A percentile compares a stretch with the other conserved stretches of the same genome.
phyloP scores from a whole-genome alignment of 129 eudicot genomes.

The Escallonia rubra region DNA sequence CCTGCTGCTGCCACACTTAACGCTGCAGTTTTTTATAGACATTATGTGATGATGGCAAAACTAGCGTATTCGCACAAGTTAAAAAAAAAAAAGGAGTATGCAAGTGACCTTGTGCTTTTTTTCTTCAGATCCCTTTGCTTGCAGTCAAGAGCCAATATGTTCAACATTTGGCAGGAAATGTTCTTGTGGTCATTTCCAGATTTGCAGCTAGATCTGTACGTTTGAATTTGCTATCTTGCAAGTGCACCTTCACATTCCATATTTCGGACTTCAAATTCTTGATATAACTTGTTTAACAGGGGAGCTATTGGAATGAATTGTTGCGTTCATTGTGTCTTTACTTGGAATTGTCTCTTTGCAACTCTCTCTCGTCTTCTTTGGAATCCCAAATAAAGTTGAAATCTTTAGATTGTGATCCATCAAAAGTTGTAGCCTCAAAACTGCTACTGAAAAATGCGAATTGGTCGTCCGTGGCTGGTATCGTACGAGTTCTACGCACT shows the following conservation, averaged over 20 bases:
- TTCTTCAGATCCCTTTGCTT: conserved; percentile 46
- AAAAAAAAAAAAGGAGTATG: too few relatives aligned
- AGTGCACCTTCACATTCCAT: not conserved
- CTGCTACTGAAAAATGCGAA: conserved; percentile 27
- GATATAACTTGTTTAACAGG: conserved; percentile 33
- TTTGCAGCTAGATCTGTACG: conserved; percentile 54
- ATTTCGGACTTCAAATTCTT: conserved; percentile 2
- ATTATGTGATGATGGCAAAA: too few relatives aligned
- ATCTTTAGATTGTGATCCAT: conserved; percentile 18
- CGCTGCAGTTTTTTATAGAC: too few relatives aligned
- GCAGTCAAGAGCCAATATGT: conserved; percentile 31
- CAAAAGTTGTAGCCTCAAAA: conserved; percentile 16
- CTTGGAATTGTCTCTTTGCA: conserved; percentile 40
- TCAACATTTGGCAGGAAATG: conserved; percentile 57
- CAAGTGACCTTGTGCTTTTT: not conserved
- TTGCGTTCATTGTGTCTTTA: conserved; percentile 37
- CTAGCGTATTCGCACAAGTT: too few relatives aligned
- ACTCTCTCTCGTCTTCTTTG: conserved; percentile 33
- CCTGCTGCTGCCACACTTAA: too few relatives aligned
- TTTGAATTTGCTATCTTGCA: conserved; percentile 5
- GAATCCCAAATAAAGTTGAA: conserved; percentile 21
- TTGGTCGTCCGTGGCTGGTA: conserved; percentile 49
- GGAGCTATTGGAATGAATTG: conserved; percentile 42
- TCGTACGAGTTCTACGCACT: conserved; percentile 50
- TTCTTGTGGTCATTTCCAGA: conserved; percentile 53